A percentile compares a stretch with the other conserved stretches of the same genome.
Evolutionary conservation across 2,329 filamentous ascomycete species (phyloP).

Genomic region (Scedosporium boydii): DNA sequence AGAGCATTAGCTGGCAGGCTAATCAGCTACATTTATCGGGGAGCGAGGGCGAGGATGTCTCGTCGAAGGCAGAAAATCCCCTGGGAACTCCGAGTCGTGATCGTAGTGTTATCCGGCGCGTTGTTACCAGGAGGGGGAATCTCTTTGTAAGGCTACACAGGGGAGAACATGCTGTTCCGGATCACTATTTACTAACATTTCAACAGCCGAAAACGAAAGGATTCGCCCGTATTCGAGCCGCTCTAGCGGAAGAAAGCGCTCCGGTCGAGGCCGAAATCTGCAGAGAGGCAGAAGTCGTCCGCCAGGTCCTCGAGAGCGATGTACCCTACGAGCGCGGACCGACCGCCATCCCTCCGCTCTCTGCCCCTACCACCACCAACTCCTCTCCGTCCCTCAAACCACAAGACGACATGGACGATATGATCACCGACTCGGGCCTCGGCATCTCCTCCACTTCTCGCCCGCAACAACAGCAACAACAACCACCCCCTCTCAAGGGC

Average conservation of each 20-base stretch:
- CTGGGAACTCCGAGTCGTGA: conserved; percentile 36
- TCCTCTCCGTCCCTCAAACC: conserved; percentile 62
- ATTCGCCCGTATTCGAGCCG: conserved; percentile 86
- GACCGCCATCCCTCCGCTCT: conserved; percentile 28
- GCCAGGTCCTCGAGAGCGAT: conserved; percentile 88
- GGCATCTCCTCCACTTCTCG: conserved; percentile 24
- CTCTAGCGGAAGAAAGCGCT: conserved; percentile 76
- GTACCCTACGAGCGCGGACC: conserved; percentile 46
- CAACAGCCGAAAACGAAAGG: conserved; percentile 85
- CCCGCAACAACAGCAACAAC: conserved; percentile 3
- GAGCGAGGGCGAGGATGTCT: conserved; percentile 52
- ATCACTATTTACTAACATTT: conserved; percentile 17
- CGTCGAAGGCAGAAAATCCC: conserved; percentile 43
- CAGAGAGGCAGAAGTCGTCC: conserved; percentile 89
- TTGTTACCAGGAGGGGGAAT: conserved; percentile 81
- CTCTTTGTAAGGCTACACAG: conserved; percentile 55
- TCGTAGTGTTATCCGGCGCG: conserved; percentile 68
- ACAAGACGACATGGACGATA: conserved; percentile 60
- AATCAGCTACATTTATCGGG: conserved; percentile 78
- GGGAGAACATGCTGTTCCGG: not conserved
- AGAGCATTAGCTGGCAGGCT: conserved; percentile 84
- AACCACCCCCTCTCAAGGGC: not conserved
- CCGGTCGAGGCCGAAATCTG: conserved; percentile 83
- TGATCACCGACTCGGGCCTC: conserved; percentile 46
- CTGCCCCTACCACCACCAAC: conserved; percentile 46